phyloP scores from a whole-genome alignment of 2,329 filamentous ascomycete species.

The Penicillium sp. region DNA sequence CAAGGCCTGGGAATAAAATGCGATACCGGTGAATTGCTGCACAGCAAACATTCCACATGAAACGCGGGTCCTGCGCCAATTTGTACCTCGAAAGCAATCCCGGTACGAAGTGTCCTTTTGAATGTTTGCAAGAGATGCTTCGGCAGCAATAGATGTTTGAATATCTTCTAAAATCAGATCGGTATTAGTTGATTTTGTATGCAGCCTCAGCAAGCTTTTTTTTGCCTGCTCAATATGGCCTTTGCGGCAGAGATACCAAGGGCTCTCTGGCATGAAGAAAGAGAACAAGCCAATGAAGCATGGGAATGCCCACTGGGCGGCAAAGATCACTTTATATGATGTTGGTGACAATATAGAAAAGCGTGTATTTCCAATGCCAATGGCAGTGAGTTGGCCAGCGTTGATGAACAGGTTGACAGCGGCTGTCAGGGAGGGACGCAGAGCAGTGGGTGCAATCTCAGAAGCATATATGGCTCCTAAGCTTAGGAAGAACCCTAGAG shows the following conservation, averaged over 20 bases:
- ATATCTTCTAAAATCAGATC: neutral
- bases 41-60: slow-evolving; percentile 8
- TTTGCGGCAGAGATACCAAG: neutral
- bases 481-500: neutral
- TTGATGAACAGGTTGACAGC: slow-evolving; percentile 8
- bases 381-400: slow-evolving; percentile 1
- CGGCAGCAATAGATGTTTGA: neutral
- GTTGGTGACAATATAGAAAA: neutral
- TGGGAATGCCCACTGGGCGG: slow-evolving; percentile 1
- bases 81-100: slow-evolving; percentile 1
- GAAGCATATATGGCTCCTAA: neutral
- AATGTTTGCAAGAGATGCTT: neutral
- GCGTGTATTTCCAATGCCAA: slow-evolving; percentile 1
- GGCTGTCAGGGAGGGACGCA: neutral
- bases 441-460: neutral
- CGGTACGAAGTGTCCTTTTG: neutral
- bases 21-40: slow-evolving; percentile 7
- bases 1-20: slow-evolving; percentile 2
- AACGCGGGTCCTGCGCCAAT: slow-evolving; percentile 6
- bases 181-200: neutral
- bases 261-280: neutral
- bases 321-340: neutral
- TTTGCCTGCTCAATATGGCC: neutral
- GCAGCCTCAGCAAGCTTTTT: neutral
- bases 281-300: neutral